Conservation (phyloP, 1,284 basidiomycete genomes). For the Fomitiporia mediterranea region DNA sequence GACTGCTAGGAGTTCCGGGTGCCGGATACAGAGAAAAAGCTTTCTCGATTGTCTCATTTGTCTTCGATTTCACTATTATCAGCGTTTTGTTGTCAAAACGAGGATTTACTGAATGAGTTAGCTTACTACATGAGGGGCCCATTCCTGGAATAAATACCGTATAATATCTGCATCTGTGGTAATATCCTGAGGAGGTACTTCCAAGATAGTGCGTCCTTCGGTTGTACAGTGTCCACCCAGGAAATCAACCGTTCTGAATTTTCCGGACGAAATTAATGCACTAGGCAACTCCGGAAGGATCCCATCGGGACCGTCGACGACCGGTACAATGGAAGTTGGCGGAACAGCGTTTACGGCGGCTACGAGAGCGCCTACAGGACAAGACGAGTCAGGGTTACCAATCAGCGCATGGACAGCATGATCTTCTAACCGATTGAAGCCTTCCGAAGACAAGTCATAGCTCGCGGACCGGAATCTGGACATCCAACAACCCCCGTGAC, state of each 20-base stretch:
- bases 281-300: conserved; percentile 42
- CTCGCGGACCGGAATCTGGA: conserved; percentile 26
- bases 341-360: conserved; percentile 35
- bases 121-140: conserved; percentile 34
- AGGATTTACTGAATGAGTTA: neutral
- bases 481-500: conserved; percentile 34
- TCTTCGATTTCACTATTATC: neutral
- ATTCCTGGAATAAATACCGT: conserved; percentile 33
- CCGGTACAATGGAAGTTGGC: conserved; percentile 31
- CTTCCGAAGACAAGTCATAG: conserved; percentile 36
- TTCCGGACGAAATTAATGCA: conserved; percentile 34
- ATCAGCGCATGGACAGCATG: no score
- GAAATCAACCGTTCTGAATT: conserved; percentile 37
- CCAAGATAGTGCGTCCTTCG: conserved; percentile 39
- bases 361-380: conserved; percentile 32
- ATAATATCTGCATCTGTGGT: conserved; percentile 38
- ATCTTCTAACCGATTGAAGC: conserved; percentile 34
- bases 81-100: no score
- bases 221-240: conserved; percentile 42
- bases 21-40: conserved; percentile 38
- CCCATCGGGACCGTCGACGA: conserved; percentile 34
- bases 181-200: conserved; percentile 35
- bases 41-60: conserved; percentile 32
- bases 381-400: neutral
- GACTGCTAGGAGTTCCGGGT: conserved; percentile 32